phyloP scores from a whole-genome alignment of 345 rosid species.

The Lepidium africanum region DNA sequence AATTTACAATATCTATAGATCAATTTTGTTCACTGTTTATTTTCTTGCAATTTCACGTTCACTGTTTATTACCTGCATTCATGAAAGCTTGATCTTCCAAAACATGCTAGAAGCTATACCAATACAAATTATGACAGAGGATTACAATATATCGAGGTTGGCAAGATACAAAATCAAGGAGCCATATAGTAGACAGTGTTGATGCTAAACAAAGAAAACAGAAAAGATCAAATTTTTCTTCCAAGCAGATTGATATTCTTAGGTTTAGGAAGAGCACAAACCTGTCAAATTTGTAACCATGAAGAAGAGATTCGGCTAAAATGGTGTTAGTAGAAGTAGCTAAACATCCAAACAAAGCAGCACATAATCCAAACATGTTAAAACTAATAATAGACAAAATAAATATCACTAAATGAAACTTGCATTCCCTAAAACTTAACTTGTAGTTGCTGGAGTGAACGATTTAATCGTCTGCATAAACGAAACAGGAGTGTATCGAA shows the following conservation, averaged over 20 bases:
- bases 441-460: constrained; percentile 98
- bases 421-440: constrained; percentile 29
- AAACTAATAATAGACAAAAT: no score
- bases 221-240: background rate
- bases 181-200: constrained; percentile 99
- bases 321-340: constrained; percentile 99
- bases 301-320: constrained; percentile 92
- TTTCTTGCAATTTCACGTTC: no score
- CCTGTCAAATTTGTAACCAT: constrained; percentile 99
- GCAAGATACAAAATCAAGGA: no score
- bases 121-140: no score
- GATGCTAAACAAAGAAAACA: constrained; percentile 42
- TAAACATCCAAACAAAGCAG: constrained; percentile 93
- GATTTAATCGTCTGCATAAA: constrained; percentile 99
- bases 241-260: background rate
- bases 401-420: no score
- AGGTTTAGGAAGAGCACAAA: constrained; percentile 16
- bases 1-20: no score
- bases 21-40: no score
- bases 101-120: no score
- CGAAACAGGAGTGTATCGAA: constrained; percentile 93
- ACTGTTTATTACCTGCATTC: no score
- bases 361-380: constrained; percentile 92
- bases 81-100: no score
- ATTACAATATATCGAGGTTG: no score